Percentiles rank a stretch among this genome's conserved stretches.
Evolutionary conservation across 805 yeast species (phyloP).

Genomic region (Scheffersomyces ergatensis): DNA sequence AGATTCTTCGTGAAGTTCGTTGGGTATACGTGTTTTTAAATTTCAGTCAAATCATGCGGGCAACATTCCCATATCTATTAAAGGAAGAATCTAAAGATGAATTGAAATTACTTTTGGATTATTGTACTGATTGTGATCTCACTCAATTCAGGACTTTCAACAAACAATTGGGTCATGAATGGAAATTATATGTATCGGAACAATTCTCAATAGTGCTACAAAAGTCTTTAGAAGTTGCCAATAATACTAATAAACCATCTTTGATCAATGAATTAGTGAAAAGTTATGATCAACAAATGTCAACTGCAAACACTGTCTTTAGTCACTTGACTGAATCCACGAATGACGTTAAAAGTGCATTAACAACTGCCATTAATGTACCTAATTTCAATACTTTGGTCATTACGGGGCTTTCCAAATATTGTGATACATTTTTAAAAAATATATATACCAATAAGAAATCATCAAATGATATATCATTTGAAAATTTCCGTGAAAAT

Average conservation of each 20-base stretch:
- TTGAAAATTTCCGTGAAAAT: slow-evolving; percentile 13
- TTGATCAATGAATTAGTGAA: slow-evolving; percentile 8
- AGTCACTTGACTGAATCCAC: slow-evolving; percentile 14
- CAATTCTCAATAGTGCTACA: not conserved
- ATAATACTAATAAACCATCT: not conserved
- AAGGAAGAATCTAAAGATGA: slow-evolving; percentile 9
- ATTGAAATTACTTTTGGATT: slow-evolving; percentile 13
- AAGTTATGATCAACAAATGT: slow-evolving; percentile 10
- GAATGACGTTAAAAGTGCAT: slow-evolving; percentile 29
- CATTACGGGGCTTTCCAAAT: slow-evolving; percentile 25
- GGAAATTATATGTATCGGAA: not conserved
- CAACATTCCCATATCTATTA: slow-evolving; percentile 18
- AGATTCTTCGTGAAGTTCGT: slow-evolving; percentile 17
- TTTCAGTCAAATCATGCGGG: slow-evolving; percentile 16
- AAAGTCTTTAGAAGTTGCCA: not conserved
- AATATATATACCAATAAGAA: slow-evolving; percentile 5
- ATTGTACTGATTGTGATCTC: slow-evolving; percentile 14
- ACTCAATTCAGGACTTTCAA: not conserved
- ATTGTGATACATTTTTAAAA: slow-evolving; percentile 29
- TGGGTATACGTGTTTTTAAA: slow-evolving; percentile 31
- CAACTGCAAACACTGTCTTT: slow-evolving; percentile 11
- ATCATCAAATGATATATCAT: slow-evolving; percentile 8
- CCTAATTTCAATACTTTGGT: slow-evolving; percentile 13
- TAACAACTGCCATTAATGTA: slow-evolving; percentile 15
- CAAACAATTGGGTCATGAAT: not conserved